Conservation (phyloP, 1,284 basidiomycete species). For the Schizophyllum amplum region DNA sequence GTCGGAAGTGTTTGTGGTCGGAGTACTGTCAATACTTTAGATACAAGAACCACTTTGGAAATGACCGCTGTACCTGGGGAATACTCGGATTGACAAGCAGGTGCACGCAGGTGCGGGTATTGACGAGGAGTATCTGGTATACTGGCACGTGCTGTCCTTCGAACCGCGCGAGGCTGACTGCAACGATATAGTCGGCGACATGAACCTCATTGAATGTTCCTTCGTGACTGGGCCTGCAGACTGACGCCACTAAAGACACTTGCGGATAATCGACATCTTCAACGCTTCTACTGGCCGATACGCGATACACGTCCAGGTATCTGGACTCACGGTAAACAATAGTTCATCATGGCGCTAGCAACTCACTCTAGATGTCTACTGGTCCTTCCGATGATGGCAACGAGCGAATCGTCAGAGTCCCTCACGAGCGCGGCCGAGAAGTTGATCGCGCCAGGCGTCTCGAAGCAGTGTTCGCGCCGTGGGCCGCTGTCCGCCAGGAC, state of each 20-base stretch:
- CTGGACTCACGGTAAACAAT: conserved; percentile 4
- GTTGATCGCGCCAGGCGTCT: conserved; percentile 25
- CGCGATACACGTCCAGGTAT: conserved; percentile 6
- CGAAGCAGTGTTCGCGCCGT: conserved; percentile 26
- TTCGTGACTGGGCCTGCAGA: conserved; percentile 11
- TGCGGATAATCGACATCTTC: conserved; percentile 2
- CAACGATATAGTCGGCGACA: conserved; percentile 24
- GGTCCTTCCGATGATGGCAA: conserved; percentile 23
- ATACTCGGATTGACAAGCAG: conserved; percentile 23
- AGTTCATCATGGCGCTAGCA: conserved; percentile 5
- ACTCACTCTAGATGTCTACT: conserved; percentile 11
- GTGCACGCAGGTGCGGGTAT: conserved; percentile 22
- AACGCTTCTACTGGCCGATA: conserved; percentile 2
- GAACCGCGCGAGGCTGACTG: conserved; percentile 26
- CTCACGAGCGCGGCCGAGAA: conserved; percentile 25
- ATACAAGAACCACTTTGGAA: neutral
- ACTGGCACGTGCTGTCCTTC: conserved; percentile 20
- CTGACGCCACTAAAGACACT: conserved; percentile 5
- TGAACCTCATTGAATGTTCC: conserved; percentile 19
- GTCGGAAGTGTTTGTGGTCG: conserved; percentile 15
- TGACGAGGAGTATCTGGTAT: conserved; percentile 30
- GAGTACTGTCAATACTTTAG: conserved; percentile 10
- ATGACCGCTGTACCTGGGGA: conserved; percentile 21
- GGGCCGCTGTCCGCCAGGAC: conserved; percentile 22
- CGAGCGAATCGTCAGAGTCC: conserved; percentile 15